Base-by-base conservation (phyloP, 2,329 filamentous ascomycete genomes). In the Pyrenochaeta sp. region DNA sequence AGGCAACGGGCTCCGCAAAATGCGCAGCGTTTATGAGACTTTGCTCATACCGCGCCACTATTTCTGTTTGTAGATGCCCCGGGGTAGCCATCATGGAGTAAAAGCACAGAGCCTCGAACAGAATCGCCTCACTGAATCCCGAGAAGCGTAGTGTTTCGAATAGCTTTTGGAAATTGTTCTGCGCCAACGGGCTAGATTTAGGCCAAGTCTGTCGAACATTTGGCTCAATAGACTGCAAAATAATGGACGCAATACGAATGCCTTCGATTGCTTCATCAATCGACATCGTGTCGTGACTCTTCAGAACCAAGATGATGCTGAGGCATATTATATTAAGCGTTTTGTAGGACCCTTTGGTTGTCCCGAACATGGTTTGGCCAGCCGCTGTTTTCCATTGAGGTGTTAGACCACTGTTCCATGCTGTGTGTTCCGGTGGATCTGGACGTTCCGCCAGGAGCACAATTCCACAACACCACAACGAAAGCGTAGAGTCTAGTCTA, bases 401-500 rank as follows among this genome's bases (percentile, higher is more conserved):
- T n/a, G n/a, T n/a, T n/a, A n/a, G n/a, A n/a, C n/a, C n/a, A n/a
- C n/a, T n/a, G n/a, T n/a, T n/a, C n/a, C n/a, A n/a, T n/a, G n/a
- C n/a, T n/a, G n/a, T n/a, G n/a, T n/a, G n/a, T n/a, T n/a, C n/a
- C n/a, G n/a, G n/a, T n/a, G n/a, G n/a, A n/a, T n/a, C n/a, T n/a
- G 54, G 53, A 36, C 60, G 56, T 39, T 69, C 65, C 7, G 52
- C 52, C 8, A 66, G 49, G 7, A 68, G 46, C 1, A 61, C 57
- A 27, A 69, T 61, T 6, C 67, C 67, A 37, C 67, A 63, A 29
- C 63, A 65, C 65, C 65, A 69, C 4, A 69, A 35, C 15, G 63
- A 39, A 1, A 68, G 37, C 56, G 67, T 68, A 7, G 58, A 61
- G 15, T 63, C 53, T 9, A 65, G 50, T 1, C 50, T 52, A 6